Evolutionary conservation across 495 filamentous ascomycete species (phyloP).

Genomic region (Xylaria curta): DNA sequence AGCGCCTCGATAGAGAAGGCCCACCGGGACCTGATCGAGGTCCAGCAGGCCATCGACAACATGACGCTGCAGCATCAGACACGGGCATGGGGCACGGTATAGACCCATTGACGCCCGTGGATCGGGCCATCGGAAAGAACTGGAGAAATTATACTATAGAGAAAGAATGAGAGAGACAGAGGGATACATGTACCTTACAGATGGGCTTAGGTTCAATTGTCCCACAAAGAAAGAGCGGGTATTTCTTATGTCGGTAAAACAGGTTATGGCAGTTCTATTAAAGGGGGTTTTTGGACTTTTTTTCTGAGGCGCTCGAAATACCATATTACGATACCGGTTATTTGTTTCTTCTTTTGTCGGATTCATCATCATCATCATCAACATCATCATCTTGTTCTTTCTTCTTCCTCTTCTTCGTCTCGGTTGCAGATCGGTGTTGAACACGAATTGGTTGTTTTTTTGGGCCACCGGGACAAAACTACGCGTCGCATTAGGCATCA

Average conservation of each 20-base stretch:
- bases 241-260: conserved; percentile 26
- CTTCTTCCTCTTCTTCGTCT: not conserved
- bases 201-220: conserved; percentile 20
- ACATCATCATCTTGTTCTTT: not conserved
- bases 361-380: not conserved
- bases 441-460: not conserved
- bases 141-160: not conserved
- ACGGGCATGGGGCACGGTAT: conserved; percentile 44
- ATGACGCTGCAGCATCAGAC: conserved; percentile 57
- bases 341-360: conserved; percentile 16
- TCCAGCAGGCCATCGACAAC: conserved; percentile 68
- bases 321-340: conserved; percentile 19
- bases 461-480: conserved; percentile 17
- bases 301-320: conserved; percentile 19
- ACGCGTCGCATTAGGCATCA: conserved; percentile 23
- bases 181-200: conserved; percentile 17
- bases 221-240: conserved; percentile 25
- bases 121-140: conserved; percentile 5
- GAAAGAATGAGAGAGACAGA: not conserved
- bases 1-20: conserved; percentile 83
- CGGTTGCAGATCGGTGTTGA: conserved; percentile 2
- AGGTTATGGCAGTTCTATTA: conserved; percentile 9
- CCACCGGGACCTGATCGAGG: conserved; percentile 63
- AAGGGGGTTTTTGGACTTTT: conserved; percentile 10
- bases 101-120: conserved; percentile 27